Base-by-base conservation (phyloP, 106 monocot genomes). In the Dioscorea alata region DNA sequence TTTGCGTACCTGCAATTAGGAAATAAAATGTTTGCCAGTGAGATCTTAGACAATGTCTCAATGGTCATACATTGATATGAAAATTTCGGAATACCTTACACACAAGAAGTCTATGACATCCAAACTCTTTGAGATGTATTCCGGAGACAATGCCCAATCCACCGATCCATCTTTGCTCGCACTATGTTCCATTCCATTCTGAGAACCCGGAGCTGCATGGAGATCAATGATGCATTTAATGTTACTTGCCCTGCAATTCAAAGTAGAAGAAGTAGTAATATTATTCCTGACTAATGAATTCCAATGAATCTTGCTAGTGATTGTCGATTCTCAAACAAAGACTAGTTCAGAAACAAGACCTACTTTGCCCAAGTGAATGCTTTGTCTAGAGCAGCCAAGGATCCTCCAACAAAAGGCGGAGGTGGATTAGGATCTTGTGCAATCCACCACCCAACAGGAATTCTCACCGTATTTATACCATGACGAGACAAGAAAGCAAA, bases 371-470 rank as follows among this genome's bases (percentile, higher is more conserved):
- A 93, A n/a, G 68, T 67, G 63, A 93, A 89, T 64, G 89, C 93
- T 33, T 35, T 71, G 54, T 89, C 93, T 22, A 93, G 64, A 67
- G 86, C 83, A 35, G 64, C 59, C 63, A 93, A 75, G 56, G 83
- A 71, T 50, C 89, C 93, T 60, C 86, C 86, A 60, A 89, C 35
- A 57, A 89, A 93, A 79, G 93, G 93, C 79, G 79, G 28, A 64
- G 89, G 86, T 59, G 93, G 93, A 74, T 82, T 49, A 57, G 89
- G 93, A 64, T 93, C 93, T 57, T 75, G 61, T 23, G 73, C 76
- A 75, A 93, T 93, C 93, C 89, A 93, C 93, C 93, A 93, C 63
- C 93, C 89, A 64, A 93, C 86, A 67, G 89, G 89, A 77, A 93
- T 93, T 69, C 89, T 67, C 14, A 93, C 84, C 49, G 83, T 86